These are phyloP conservation scores for Cystobasidium ongulense DNA, from an alignment of 768 basidiomycete species.

Conservation along the genomic window DNA sequence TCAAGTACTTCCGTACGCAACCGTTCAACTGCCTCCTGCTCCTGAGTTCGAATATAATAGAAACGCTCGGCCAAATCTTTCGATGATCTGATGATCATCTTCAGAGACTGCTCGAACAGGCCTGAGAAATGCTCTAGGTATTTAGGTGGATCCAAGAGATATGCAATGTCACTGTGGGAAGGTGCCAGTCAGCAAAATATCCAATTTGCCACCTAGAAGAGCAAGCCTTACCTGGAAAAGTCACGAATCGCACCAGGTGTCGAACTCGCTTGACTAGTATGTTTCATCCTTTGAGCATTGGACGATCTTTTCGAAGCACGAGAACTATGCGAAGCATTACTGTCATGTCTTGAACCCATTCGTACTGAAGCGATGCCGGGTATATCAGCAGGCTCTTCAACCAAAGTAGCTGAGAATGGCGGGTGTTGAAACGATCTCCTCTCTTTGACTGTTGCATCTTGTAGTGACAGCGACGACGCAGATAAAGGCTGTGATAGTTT, in stretches of 20 bases:
- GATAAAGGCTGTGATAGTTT: background rate
- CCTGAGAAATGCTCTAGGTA: slow-evolving; percentile 7
- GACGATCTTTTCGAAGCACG: background rate
- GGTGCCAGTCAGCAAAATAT: background rate
- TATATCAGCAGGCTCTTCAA: background rate
- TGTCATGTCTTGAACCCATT: background rate
- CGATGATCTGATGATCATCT: slow-evolving; percentile 1
- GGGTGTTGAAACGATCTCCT: background rate
- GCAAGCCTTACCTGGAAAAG: slow-evolving; percentile 5
- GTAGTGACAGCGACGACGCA: background rate
- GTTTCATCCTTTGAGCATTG: background rate
- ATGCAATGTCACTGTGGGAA: slow-evolving; percentile 9
- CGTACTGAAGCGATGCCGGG: background rate
- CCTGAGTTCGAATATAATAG: background rate
- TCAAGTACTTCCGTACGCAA: slow-evolving; percentile 3
- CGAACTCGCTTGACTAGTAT: background rate
- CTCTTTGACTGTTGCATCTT: background rate
- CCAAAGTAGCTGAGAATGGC: background rate
- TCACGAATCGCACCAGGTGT: background rate
- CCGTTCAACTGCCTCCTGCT: background rate
- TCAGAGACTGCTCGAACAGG: slow-evolving; percentile 1
- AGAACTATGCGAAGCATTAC: slow-evolving; percentile 7
- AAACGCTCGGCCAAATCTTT: background rate
- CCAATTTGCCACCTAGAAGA: background rate
- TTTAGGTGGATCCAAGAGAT: slow-evolving; percentile 10